Conservation (phyloP, 805 yeast genomes). For the Hanseniaspora osmophila region DNA sequence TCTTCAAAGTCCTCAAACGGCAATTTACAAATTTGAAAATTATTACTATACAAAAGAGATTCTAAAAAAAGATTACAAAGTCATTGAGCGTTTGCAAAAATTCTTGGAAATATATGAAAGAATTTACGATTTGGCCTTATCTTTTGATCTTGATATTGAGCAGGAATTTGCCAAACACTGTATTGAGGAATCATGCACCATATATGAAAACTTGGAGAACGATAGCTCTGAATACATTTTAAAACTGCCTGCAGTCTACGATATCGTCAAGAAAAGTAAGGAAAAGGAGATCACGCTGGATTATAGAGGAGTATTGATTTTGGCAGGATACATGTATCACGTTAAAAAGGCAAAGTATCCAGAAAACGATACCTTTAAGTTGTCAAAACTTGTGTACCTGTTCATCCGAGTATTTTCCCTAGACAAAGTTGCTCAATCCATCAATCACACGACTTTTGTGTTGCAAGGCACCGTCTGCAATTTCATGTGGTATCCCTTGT, state of each 20-base stretch:
- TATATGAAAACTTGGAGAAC: slow-evolving; percentile 26
- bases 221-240: slow-evolving; percentile 24
- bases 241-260: slow-evolving; percentile 25
- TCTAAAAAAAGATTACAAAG: background rate
- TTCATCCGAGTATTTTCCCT: slow-evolving; percentile 32
- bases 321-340: slow-evolving; percentile 16
- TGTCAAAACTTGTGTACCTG: slow-evolving; percentile 23
- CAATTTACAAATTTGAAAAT: slow-evolving; percentile 3
- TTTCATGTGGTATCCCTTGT: slow-evolving; percentile 26
- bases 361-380: slow-evolving; percentile 6
- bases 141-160: slow-evolving; percentile 54
- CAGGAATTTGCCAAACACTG: slow-evolving; percentile 22
- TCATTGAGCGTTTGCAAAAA: slow-evolving; percentile 6
- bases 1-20: slow-evolving; percentile 12
- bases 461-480: slow-evolving; percentile 19
- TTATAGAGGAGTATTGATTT: slow-evolving; percentile 21
- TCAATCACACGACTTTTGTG: slow-evolving; percentile 10
- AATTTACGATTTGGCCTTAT: slow-evolving; percentile 36
- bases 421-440: slow-evolving; percentile 15
- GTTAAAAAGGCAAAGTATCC: slow-evolving; percentile 7
- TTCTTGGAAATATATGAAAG: slow-evolving; percentile 26
- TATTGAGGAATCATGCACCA: slow-evolving; percentile 25
- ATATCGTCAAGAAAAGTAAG: slow-evolving; percentile 17
- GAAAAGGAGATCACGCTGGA: slow-evolving; percentile 20
- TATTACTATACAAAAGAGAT: background rate